These are phyloP conservation scores for Taxillus chinensis DNA, from an alignment of 164 flowering plant genomes.

Conservation along the genomic window DNA sequence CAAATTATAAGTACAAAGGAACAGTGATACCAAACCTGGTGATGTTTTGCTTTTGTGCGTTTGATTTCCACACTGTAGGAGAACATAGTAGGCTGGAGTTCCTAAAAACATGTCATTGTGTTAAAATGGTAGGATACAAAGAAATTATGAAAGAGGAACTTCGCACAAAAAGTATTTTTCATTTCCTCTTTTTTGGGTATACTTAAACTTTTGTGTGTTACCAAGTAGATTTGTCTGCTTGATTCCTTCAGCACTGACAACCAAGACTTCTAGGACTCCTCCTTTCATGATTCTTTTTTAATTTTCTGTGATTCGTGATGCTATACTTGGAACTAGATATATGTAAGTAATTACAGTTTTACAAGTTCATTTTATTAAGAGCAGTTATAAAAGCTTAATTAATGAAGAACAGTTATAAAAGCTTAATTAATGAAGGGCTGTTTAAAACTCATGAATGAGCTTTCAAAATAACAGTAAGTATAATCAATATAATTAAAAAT, in stretches of 20 bases:
- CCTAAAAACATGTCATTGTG: constrained; percentile 22
- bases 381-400: too few species aligned
- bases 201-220: constrained; percentile 8
- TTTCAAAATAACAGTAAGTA: too few species aligned
- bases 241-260: constrained; percentile 66
- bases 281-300: constrained; percentile 18
- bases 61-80: constrained; percentile 46
- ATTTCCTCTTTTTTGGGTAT: background rate
- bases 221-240: constrained; percentile 44
- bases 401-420: too few species aligned
- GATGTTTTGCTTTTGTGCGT: constrained; percentile 41
- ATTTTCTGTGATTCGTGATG: background rate
- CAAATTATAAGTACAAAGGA: background rate
- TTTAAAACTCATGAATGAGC: too few species aligned
- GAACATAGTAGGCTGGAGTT: constrained; percentile 41
- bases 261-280: constrained; percentile 68
- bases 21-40: constrained; percentile 23
- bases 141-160: background rate
- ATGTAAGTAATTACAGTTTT: background rate
- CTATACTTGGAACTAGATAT: background rate
- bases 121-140: background rate
- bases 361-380: too few species aligned
- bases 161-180: background rate
- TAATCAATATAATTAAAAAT: too few species aligned
- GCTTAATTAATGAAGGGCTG: too few species aligned